Base-by-base conservation (phyloP, 495 filamentous ascomycete genomes). In the Penicillium pancosmium region DNA sequence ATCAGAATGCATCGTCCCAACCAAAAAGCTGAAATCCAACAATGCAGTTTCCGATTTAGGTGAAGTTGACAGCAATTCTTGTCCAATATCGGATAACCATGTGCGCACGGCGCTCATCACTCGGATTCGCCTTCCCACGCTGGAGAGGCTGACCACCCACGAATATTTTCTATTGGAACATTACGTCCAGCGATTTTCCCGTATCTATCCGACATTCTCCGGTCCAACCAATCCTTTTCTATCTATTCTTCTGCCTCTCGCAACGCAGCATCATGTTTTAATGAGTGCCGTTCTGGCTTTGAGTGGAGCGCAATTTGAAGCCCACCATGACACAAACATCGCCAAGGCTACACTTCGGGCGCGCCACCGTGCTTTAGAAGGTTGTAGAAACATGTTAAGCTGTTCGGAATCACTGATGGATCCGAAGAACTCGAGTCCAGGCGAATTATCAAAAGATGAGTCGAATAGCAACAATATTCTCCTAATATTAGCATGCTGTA, bases 111-210 rank as follows among this genome's bases (percentile, higher is more conserved):
- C 23, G 8, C 18, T 48, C 3, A 19, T 27, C 1, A n/a, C 19
- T 11, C 46, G 3, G 19, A 11, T 48, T n/a, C 46, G n/a, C 18
- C 19, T 19, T 23, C 9, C 19, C 19, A n/a, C 19, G 2, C 0
- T 25, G 9, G 19, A 19, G 3, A 19, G 11, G 15, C 38, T 59
- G 13, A 46, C 35, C 5, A 27, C 38, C 27, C 18, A 50, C 9
- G 49, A 59, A 23, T 43, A 25, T 21, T 41, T 53, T 25, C 50
- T 59, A n/a, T 31, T 59, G 18, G 56, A 53, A 7, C 56, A 53
- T 18, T 54, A 59, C 21, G 23, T 52, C 19, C 27, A 51, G 9
- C 35, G 56, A n/a, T 59, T 59, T 50, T 43, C 50, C 13, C 56
- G 49, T 35, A 59, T 40, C 19, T 59, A 59, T 47, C 51, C 51